Percentiles rank a stretch among this genome's conserved stretches.
These are phyloP conservation scores for Xerocomus amazonicus DNA, from an alignment of 1,284 basidiomycete species.

Conservation along the genomic window DNA sequence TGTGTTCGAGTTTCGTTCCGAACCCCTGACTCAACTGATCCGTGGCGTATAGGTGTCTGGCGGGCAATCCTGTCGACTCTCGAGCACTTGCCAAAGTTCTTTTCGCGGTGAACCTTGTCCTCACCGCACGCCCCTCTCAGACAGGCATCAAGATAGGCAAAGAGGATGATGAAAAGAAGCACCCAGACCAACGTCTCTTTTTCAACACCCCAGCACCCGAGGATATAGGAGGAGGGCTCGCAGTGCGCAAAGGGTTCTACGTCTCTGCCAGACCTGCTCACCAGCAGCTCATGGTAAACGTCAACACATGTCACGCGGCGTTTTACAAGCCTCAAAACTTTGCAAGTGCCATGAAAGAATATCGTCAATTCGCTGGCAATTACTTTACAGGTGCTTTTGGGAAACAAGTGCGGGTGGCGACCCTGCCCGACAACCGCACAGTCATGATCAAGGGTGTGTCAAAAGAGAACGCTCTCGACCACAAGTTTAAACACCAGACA, in stretches of 20 bases:
- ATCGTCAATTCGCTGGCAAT: conserved; percentile 46
- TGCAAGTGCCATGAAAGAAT: conserved; percentile 52
- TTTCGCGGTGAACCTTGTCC: conserved; percentile 47
- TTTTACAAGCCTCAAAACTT: conserved; percentile 68
- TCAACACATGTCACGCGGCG: conserved; percentile 74
- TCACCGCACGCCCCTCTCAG: conserved; percentile 42
- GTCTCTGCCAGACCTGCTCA: conserved; percentile 70
- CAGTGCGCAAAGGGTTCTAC: conserved; percentile 72
- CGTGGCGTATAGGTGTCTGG: conserved; percentile 20
- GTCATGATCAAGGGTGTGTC: conserved; percentile 58
- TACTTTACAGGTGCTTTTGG: conserved; percentile 48
- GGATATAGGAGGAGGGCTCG: conserved; percentile 41
- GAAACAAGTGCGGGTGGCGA: conserved; percentile 54
- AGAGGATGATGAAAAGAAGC: conserved; percentile 30
- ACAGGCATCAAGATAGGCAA: conserved; percentile 40
- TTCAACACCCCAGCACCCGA: conserved; percentile 18
- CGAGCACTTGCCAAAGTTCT: conserved; percentile 45
- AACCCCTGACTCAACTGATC: not conserved
- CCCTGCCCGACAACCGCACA: conserved; percentile 54
- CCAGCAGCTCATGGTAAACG: conserved; percentile 74
- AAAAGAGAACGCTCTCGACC: conserved; percentile 42
- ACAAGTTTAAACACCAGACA: conserved; percentile 54
- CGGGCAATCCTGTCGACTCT: conserved; percentile 21
- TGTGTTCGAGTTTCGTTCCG: not conserved
- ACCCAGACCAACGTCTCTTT: conserved; percentile 40